Conservation (phyloP, 2,329 filamentous ascomycete species). For the Cercospora zeae-maydis region DNA sequence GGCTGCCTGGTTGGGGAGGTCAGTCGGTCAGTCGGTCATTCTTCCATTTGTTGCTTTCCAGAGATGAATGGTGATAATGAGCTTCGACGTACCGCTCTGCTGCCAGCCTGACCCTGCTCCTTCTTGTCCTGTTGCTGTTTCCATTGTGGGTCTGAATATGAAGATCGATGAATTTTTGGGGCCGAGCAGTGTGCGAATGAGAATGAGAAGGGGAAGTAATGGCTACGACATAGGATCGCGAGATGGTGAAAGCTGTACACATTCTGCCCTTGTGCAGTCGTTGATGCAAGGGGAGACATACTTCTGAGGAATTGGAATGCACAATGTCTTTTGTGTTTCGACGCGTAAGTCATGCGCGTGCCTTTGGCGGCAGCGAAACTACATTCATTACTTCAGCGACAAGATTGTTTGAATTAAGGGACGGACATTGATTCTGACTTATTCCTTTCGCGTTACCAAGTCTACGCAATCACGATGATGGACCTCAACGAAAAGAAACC, state of each 20-base stretch:
- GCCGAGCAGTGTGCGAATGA: neutral
- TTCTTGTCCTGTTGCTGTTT: conserved; percentile 4
- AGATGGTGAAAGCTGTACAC: neutral
- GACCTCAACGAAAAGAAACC: conserved; percentile 8
- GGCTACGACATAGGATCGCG: neutral
- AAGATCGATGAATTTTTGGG: neutral
- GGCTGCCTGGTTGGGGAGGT: conserved; percentile 27
- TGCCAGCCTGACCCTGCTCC: conserved; percentile 19
- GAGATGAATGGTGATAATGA: too few species aligned
- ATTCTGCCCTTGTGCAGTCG: neutral
- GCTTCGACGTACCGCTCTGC: conserved; percentile 16
- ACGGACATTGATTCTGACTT: too few species aligned
- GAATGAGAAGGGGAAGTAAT: neutral
- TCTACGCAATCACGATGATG: too few species aligned
- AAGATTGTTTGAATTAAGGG: too few species aligned
- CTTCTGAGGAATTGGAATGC: neutral
- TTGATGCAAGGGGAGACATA: conserved; percentile 9
- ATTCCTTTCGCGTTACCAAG: too few species aligned
- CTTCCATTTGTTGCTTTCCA: too few species aligned
- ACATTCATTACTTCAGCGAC: too few species aligned
- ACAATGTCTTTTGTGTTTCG: neutral
- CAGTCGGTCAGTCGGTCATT: too few species aligned
- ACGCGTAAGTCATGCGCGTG: neutral
- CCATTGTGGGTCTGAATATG: neutral
- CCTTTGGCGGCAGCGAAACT: too few species aligned